Percentiles rank a stretch among this genome's conserved stretches.
These are phyloP conservation scores for Cercophora samala DNA, from an alignment of 495 filamentous ascomycete genomes.

Conservation along the genomic window DNA sequence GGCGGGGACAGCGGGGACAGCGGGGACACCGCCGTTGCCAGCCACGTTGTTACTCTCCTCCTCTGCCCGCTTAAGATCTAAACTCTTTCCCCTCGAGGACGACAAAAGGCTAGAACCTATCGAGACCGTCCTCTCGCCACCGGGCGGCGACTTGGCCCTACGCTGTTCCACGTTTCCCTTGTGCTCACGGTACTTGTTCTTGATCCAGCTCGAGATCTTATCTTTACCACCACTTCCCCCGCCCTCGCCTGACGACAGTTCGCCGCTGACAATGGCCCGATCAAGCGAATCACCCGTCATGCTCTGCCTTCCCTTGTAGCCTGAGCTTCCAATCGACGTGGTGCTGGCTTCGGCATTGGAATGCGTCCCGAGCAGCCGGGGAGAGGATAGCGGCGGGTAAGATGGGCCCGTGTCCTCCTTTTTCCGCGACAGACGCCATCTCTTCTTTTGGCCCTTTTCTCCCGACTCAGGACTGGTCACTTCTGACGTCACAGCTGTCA, in stretches of 20 bases:
- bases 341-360: slow-evolving; percentile 65
- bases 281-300: slow-evolving; percentile 55
- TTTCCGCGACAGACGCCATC: slow-evolving; percentile 72
- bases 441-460: slow-evolving; percentile 63
- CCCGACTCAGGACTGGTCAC: slow-evolving; percentile 50
- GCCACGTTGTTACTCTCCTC: slow-evolving; percentile 30
- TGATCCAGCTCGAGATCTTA: slow-evolving; percentile 79
- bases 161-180: slow-evolving; percentile 64
- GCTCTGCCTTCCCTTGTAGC: slow-evolving; percentile 49
- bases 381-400: slow-evolving; percentile 43
- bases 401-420: slow-evolving; percentile 44
- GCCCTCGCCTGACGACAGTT: slow-evolving; percentile 39
- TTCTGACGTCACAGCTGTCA: slow-evolving; percentile 30
- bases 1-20: no score
- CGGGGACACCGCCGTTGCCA: slow-evolving; percentile 8
- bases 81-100: slow-evolving; percentile 40
- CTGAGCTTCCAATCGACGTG: slow-evolving; percentile 62
- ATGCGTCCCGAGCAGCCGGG: slow-evolving; percentile 56
- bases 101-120: slow-evolving; percentile 26
- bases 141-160: slow-evolving; percentile 46
- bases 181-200: slow-evolving; percentile 75
- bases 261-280: slow-evolving; percentile 32
- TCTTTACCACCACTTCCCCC: slow-evolving; percentile 51
- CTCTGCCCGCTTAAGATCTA: slow-evolving; percentile 38
- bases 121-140: slow-evolving; percentile 29